Base-by-base conservation (phyloP, 2,329 filamentous ascomycete species). In the Phialophora verrucosa region DNA sequence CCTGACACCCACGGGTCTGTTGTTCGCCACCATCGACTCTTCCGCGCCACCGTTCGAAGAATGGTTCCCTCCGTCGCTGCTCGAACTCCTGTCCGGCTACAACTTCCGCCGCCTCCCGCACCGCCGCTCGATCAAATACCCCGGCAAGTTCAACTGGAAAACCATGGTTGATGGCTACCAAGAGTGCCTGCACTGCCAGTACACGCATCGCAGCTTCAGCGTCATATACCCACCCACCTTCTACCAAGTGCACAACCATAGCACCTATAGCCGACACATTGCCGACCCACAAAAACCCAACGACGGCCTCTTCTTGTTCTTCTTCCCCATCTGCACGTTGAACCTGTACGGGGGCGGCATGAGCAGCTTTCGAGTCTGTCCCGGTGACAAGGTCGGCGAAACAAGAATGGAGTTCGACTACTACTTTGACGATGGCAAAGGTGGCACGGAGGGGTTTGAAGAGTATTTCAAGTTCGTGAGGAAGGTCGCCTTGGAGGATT, bases 331-430 rank as follows among this genome's bases (percentile, higher is more conserved):
- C 65, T 85, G 83, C 71, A 86, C 83, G 0, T 71, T 86, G 54
- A 86, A 86, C 63, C 81, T 87, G 47, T 87, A 87, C 63, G 85
- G 83, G 0, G 85, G 85, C 0, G 85, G 85, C 3, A 85, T 87
- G 83, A 82, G 82, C 11, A 83, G 80, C 4, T 87, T 86, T 75
- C 81, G 85, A 1, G 83, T 85, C 1, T 84, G 83, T 67, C 85
- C 85, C 0, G 83, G 81, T 0, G 74, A 79, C 0, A 78, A 83
- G 27, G 83, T 84, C 0, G 78, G 80, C 0, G 76, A 83, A 20
- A 83, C 82, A 0, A 77, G 83, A 14, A 86, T 86, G 84, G 84
- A 86, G 70, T 87, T 87, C 65, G 85, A 87, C 71, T 87, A 87
- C 68, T 87, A 85, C 69, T 83, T 87, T 64, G 69, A 78, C 32